Evolutionary conservation across 106 monocot species (phyloP).

Genomic region (Acorus calamus): DNA sequence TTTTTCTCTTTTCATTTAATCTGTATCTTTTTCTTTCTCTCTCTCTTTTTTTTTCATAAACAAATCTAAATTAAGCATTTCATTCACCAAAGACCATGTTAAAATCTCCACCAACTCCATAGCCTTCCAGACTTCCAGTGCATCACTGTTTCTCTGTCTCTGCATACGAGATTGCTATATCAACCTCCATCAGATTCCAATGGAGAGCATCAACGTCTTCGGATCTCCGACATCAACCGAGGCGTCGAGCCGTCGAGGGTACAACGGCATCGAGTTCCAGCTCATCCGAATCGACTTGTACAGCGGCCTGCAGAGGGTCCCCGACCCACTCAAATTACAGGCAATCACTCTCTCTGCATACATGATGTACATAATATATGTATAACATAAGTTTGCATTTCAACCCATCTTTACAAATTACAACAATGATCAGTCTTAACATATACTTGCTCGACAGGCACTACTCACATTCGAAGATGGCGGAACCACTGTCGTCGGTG

Average conservation of each 20-base stretch:
- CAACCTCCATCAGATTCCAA: neutral
- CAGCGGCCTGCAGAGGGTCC: conserved; percentile 17
- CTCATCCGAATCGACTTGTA: conserved; percentile 31
- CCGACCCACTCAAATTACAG: conserved; percentile 31
- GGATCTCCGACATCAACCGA: conserved; percentile 25
- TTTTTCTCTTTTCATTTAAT: neutral
- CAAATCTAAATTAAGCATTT: neutral
- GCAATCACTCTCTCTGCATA: neutral
- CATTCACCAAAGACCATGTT: neutral
- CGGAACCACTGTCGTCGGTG: conserved; percentile 30
- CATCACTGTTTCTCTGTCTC: neutral
- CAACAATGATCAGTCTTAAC: too few relatives aligned
- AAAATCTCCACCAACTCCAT: neutral
- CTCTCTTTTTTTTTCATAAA: too few relatives aligned
- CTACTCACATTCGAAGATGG: conserved; percentile 41
- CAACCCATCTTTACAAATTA: too few relatives aligned
- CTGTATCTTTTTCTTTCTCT: conserved; percentile 4
- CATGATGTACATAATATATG: neutral
- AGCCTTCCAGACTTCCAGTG: neutral
- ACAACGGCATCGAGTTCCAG: too few relatives aligned
- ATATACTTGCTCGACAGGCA: conserved; percentile 10
- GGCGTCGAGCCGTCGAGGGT: too few relatives aligned
- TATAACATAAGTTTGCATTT: too few relatives aligned
- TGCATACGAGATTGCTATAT: neutral
- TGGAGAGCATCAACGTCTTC: conserved; percentile 29